Evolutionary conservation across 2,329 filamentous ascomycete species (phyloP).

Genomic region (Talaromyces albobiverticillius): DNA sequence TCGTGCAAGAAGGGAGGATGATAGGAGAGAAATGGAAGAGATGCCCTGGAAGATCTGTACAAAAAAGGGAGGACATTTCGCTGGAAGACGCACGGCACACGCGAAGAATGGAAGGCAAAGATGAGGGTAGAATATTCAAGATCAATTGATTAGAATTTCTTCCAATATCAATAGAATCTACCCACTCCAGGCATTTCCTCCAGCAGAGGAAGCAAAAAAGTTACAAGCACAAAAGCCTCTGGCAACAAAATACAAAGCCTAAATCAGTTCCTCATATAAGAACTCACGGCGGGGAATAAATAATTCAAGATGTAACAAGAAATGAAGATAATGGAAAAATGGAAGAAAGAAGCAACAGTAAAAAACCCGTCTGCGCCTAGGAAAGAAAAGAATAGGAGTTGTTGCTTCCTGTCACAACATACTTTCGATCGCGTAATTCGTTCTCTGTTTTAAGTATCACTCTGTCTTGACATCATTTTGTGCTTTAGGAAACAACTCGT

Average conservation of each 20-base stretch:
- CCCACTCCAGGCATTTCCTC: neutral
- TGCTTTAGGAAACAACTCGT: slow-evolving; percentile 31
- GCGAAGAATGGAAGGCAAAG: neutral
- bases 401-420: neutral
- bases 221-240: neutral
- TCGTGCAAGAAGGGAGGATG: neutral
- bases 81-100: neutral
- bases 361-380: slow-evolving; percentile 14
- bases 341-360: slow-evolving; percentile 16
- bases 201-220: neutral
- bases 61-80: neutral
- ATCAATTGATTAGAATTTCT: neutral
- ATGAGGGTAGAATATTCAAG: neutral
- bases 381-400: neutral
- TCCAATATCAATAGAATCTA: neutral
- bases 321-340: slow-evolving; percentile 17
- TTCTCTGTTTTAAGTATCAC: neutral
- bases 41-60: slow-evolving; percentile 2
- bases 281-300: slow-evolving; percentile 13
- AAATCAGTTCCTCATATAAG: neutral
- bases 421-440: slow-evolving; percentile 7
- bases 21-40: neutral
- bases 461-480: neutral
- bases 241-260: slow-evolving; percentile 12
- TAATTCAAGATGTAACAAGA: slow-evolving; percentile 17